Evolutionary conservation across 352 stramenopile species (phyloP), one percentile per base, ranked within the genome.

Genomic region (Phytophthora fragariae): DNA sequence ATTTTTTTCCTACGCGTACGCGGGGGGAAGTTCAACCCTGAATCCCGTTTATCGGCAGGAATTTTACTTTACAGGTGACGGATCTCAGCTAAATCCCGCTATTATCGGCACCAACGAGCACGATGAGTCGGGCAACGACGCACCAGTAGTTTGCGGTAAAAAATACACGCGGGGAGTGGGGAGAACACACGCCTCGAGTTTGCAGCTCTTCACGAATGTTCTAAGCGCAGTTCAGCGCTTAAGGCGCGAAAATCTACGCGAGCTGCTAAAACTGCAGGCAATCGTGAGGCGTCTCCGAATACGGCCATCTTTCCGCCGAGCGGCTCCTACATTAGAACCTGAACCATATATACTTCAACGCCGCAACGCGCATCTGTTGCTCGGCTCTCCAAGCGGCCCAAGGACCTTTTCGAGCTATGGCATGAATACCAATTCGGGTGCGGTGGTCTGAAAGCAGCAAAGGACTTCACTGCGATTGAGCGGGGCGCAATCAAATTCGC

Each of bases 1-100:
- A 61, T 15, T 44, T 35, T 62, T 15, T 72, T 57, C 17, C n/a
- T 65, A 72, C 6, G 57, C 12, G 8, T 47, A 71, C 52, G 44
- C 21, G 19, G 1, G 64, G 7, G 55, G 64, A 15, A 60, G 47
- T n/a, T 1, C 7, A 3, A 11, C 33, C 24, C 8, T 65, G 17
- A 62, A 66, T 56, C 33, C 65, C 15, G 21, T 72, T 17, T 3
- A 63, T 3, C 29, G 63, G 37, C 29, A 54, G 12, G 63, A 39
- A 24, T 63, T 54, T 33, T 70, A 64, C 41, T 54, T 55, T 9
- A 14, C 21, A 3, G 54, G 31, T 2, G 54, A 63, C 29, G 63
- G 33, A 3, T 70, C 63, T 24, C 55, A 64, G 21, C 44, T 59
- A 11, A 63, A 64, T 57, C 27, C 59, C 14, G 8, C 46, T 14